Base-by-base conservation (phyloP, 2,329 filamentous ascomycete genomes). In the Trichoderma koningii region DNA sequence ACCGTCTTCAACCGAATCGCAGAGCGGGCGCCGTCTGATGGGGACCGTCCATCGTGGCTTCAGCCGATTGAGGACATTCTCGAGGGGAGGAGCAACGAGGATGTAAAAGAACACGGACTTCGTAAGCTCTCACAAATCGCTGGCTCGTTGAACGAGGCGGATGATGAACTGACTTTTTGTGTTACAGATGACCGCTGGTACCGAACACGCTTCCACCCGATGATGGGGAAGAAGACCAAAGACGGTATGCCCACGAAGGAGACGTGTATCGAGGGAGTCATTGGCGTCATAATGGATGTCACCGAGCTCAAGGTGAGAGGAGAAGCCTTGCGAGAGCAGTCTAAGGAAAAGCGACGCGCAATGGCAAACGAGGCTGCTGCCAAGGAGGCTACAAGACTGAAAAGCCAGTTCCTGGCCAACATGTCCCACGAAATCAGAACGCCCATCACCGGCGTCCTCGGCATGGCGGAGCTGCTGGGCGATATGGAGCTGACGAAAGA, bases 351-450 rank as follows among this genome's bases (percentile, higher is more conserved):
- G 70, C 81, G 85, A 15, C 85, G 85, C 66, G 81, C 92, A 1
- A 78, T 92, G 66, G 89, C 90, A 5, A 92, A 92, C 68, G 90
- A 91, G 71, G 86, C 87, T 7, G 90, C 91, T 17, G 91, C 91
- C 1, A 93, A 91, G 73, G 91, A 93, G 75, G 90, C 91, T 2
- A 92, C 88, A 71, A 84, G 89, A 63, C 83, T 94, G 72, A 95
- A 94, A 78, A 90, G 87, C 69, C 89, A 91, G 69, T 93, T 93
- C 70, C 78, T 92, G 6, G 89, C 89, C 15, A 92, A 92, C 75
- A 92, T 92, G 89, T 90, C 87, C n/a, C 89, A 92, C 73, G 89
- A 92, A 73, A 91, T 92, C 55, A 82, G 88, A 50, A 92, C 89
- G 0, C 91, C 91, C 0, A 93, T 94, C 67, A 90, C 89, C 1